Percentiles rank a stretch among this genome's conserved stretches.
Conservation (phyloP, 1,284 basidiomycete genomes). For the Peniophora sp. region DNA sequence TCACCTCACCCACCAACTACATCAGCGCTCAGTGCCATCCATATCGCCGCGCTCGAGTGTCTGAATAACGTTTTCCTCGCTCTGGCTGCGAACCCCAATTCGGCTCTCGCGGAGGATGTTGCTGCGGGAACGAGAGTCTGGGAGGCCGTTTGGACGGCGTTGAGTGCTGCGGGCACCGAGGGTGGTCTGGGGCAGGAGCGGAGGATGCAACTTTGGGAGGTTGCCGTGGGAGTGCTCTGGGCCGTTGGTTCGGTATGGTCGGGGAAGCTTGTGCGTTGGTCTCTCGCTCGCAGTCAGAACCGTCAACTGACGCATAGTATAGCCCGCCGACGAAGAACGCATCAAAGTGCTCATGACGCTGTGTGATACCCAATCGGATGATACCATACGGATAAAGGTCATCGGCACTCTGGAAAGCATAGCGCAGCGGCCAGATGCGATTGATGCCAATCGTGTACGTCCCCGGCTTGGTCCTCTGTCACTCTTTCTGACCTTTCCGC, state of each 20-base stretch:
- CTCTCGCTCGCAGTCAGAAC: background rate
- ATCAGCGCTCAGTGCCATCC: constrained; percentile 72
- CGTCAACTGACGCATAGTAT: background rate
- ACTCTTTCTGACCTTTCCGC: constrained; percentile 3
- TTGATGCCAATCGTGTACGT: constrained; percentile 66
- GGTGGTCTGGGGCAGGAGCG: constrained; percentile 52
- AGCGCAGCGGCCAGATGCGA: constrained; percentile 57
- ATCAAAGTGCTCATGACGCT: constrained; percentile 61
- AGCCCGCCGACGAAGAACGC: constrained; percentile 53
- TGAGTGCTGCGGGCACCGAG: constrained; percentile 52
- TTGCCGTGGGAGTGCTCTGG: constrained; percentile 75
- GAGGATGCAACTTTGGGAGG: constrained; percentile 62
- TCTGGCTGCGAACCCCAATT: constrained; percentile 40
- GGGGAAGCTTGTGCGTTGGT: constrained; percentile 41
- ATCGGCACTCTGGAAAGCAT: constrained; percentile 79
- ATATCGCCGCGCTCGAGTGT: constrained; percentile 81
- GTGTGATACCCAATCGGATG: constrained; percentile 47
- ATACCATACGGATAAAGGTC: constrained; percentile 60
- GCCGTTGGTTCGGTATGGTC: constrained; percentile 65
- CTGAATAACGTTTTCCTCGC: constrained; percentile 87
- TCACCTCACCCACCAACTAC: constrained; percentile 82
- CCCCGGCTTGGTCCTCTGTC: background rate
- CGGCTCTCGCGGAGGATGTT: constrained; percentile 33
- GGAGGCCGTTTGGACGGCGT: constrained; percentile 50
- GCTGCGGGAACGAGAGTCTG: constrained; percentile 49